These are phyloP conservation scores for Neoboletus subvelutipes DNA, from an alignment of 768 basidiomycete genomes.

Conservation along the genomic window DNA sequence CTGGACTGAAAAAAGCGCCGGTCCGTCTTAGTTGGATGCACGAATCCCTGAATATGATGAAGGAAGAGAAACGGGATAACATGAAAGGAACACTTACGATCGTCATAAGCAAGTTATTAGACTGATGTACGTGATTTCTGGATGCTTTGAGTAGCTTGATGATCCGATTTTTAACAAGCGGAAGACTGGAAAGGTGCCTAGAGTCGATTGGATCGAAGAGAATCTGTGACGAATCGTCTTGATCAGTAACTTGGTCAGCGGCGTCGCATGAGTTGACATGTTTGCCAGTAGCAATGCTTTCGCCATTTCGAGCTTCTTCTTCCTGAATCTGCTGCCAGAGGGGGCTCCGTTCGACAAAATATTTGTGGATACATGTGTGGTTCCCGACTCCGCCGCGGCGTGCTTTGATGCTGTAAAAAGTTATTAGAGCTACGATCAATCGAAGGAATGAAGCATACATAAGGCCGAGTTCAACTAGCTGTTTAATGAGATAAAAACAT, in stretches of 20 bases:
- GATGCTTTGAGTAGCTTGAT: slow-evolving; percentile 70
- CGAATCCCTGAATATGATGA: slow-evolving; percentile 57
- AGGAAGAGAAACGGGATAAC: not conserved
- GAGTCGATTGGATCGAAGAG: slow-evolving; percentile 75
- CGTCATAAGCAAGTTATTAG: slow-evolving; percentile 72
- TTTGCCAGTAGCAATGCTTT: slow-evolving; percentile 15
- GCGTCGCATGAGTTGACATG: slow-evolving; percentile 8
- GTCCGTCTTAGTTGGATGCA: slow-evolving; percentile 70
- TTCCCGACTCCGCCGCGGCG: slow-evolving; percentile 73
- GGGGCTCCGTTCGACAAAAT: slow-evolving; percentile 75
- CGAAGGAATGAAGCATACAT: slow-evolving; percentile 48
- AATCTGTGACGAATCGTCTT: slow-evolving; percentile 31
- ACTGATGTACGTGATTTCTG: slow-evolving; percentile 66
- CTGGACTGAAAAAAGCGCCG: slow-evolving; percentile 81
- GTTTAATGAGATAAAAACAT: slow-evolving; percentile 81
- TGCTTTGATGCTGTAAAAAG: slow-evolving; percentile 60
- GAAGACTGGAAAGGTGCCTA: slow-evolving; percentile 72
- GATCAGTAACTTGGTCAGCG: slow-evolving; percentile 23
- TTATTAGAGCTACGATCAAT: not conserved
- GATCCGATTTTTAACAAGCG: slow-evolving; percentile 68
- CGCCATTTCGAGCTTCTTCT: slow-evolving; percentile 54
- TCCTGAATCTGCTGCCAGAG: slow-evolving; percentile 77
- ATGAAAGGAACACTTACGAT: slow-evolving; percentile 50
- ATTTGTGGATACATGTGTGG: slow-evolving; percentile 77
- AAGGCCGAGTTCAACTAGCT: slow-evolving; percentile 68